Evolutionary conservation across 108 stramenopile species (phyloP).

Genomic region (Pseudonitzschia multistriata): DNA sequence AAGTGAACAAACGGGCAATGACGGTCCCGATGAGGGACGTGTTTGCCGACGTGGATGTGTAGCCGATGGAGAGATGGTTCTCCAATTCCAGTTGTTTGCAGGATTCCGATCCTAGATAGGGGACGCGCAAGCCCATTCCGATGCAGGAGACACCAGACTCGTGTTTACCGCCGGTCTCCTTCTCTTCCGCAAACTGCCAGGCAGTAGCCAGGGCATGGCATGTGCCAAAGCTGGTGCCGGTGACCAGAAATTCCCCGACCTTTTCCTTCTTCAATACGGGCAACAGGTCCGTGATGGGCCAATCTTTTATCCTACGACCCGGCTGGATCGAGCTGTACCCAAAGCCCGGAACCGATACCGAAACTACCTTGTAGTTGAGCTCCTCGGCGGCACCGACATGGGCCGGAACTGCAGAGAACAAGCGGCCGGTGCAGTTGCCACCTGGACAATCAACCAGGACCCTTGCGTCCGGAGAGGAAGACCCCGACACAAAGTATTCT

Average conservation of each 20-base stretch:
- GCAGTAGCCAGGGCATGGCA: constrained; percentile 1
- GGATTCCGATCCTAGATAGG: background rate
- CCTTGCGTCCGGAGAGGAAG: background rate
- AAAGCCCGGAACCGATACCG: background rate
- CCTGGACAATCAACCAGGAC: background rate
- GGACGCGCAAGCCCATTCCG: constrained; percentile 5
- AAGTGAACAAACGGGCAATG: background rate
- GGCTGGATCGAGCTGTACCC: constrained; percentile 9
- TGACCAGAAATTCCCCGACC: background rate
- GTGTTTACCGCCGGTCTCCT: background rate
- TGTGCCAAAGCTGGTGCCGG: background rate
- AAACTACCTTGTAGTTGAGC: background rate
- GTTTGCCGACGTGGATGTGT: background rate
- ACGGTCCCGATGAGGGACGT: background rate
- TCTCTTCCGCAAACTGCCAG: background rate
- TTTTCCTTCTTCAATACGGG: background rate
- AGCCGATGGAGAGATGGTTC: background rate
- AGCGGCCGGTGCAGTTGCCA: background rate
- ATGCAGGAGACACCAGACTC: background rate
- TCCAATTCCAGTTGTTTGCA: background rate
- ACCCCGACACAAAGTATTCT: constrained; percentile 7
- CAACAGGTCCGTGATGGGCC: background rate
- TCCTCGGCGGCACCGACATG: background rate
- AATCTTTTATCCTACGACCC: background rate
- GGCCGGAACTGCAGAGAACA: background rate